Percentiles rank a stretch among this genome's conserved stretches.
phyloP scores from a whole-genome alignment of 2,329 filamentous ascomycete genomes.

The Colletotrichum salicis region DNA sequence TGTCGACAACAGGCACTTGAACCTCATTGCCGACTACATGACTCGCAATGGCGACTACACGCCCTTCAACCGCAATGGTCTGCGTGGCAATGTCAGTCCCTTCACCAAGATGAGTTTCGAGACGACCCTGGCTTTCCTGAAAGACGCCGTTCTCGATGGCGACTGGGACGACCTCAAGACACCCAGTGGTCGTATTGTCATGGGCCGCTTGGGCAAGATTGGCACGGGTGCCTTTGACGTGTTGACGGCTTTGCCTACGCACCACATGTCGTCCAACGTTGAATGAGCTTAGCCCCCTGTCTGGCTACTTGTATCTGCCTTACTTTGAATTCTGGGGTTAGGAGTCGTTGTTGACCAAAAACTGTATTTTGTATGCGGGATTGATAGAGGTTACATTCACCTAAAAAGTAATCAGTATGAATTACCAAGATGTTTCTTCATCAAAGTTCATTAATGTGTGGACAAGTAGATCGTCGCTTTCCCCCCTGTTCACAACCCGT shows the following conservation, averaged over 20 bases:
- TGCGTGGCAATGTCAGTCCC: constrained; percentile 85
- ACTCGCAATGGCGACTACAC: constrained; percentile 91
- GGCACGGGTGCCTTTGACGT: constrained; percentile 96
- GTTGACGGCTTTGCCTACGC: constrained; percentile 69
- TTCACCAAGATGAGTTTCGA: constrained; percentile 99
- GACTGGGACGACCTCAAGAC: constrained; percentile 90
- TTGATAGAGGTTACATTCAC: constrained; percentile 20
- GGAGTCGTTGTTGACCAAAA: constrained; percentile 21
- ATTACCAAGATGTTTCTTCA: background rate
- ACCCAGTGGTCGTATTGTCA: constrained; percentile 88
- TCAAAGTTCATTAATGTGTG: background rate
- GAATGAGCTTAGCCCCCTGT: constrained; percentile 12
- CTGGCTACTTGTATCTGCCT: constrained; percentile 1
- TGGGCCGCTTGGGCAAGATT: constrained; percentile 82
- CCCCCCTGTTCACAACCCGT: background rate
- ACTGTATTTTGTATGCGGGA: constrained; percentile 29
- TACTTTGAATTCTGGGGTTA: constrained; percentile 7
- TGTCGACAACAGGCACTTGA: constrained; percentile 92
- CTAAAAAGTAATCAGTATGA: constrained; percentile 29
- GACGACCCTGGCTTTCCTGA: constrained; percentile 93
- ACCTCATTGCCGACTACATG: constrained; percentile 97
- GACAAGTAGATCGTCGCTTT: no score
- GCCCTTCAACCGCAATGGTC: constrained; percentile 90
- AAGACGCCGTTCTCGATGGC: constrained; percentile 88
- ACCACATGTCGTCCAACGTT: constrained; percentile 47